Base-by-base conservation (phyloP, 129 eudicot species). In the Centrapalus pauciflorus region DNA sequence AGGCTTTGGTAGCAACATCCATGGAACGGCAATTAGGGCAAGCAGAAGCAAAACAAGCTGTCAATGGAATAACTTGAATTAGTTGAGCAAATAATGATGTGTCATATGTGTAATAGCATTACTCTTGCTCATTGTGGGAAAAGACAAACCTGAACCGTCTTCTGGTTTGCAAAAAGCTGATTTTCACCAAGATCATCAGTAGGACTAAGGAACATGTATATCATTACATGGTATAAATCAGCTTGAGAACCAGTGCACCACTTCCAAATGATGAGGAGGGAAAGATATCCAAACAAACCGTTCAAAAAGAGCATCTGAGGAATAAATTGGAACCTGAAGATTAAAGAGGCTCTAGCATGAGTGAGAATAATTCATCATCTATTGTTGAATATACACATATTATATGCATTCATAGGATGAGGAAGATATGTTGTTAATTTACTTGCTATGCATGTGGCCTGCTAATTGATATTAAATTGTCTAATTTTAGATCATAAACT, bases 1-100 rank as follows among this genome's bases (percentile, higher is more conserved):
- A 30, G 97, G 97, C 79, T 87, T 90, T 16, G 97, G 97, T 58
- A 90, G 70, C 78, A 90, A 84, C 97, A 90, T 90, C 95, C 97
- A 90, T 41, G 97, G 97, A 64, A 90, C 97, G 40, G 97, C 79
- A 48, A 87, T 76, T 54, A 90, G 83, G 24, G 97, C 87, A 38
- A 84, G 71, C 21, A 78, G 65, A 52, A 90, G 78, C 65, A 90
- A 58, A 69, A 82, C 90, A 63, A 86, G 73, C 95, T 90, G 88
- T 46, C 21, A 43, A 49, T 17, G 71, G 38, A 68, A 54, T 40
- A 70, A 21, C 51, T 50, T 5, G 11, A 24, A 49, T 26, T 29
- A 64, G 60, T 56, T 46, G 16, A 70, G 65, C 50, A 17, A n/a
- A 33, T 33, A 63, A 13, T n/a, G 9, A 38, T 64, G 7, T 8